A percentile compares a stretch with the other conserved stretches of the same genome.
Conservation (phyloP, 495 filamentous ascomycete genomes). For the Physcia stellaris region DNA sequence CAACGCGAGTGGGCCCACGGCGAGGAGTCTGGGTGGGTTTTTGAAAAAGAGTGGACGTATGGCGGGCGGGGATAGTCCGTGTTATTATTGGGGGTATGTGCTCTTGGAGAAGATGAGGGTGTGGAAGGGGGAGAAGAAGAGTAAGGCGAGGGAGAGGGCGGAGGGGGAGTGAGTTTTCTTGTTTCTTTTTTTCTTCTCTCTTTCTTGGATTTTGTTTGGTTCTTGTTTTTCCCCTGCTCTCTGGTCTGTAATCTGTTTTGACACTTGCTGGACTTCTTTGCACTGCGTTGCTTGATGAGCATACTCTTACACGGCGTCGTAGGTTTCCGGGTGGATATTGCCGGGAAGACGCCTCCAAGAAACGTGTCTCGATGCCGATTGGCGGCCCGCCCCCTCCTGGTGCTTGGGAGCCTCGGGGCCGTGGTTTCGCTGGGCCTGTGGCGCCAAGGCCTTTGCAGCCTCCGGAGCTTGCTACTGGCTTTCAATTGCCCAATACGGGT, state of each 20-base stretch:
- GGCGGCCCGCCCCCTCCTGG: background rate
- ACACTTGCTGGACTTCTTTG: background rate
- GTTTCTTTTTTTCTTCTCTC: background rate
- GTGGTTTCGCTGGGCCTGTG: background rate
- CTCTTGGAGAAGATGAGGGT: constrained; percentile 12
- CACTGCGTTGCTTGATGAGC: background rate
- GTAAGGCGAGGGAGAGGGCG: constrained; percentile 11
- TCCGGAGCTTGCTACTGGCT: too few relatives aligned
- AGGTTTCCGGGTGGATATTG: background rate
- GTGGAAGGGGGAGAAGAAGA: constrained; percentile 12
- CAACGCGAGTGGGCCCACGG: constrained; percentile 6
- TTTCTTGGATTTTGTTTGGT: too few relatives aligned
- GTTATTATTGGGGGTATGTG: constrained; percentile 12
- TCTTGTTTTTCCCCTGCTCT: background rate
- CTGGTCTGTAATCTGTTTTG: background rate
- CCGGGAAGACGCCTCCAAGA: background rate
- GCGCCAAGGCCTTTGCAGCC: too few relatives aligned
- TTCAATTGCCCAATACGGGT: too few relatives aligned
- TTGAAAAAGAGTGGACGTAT: constrained; percentile 12
- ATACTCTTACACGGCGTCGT: background rate
- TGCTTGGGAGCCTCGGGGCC: background rate
- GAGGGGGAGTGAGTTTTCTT: constrained; percentile 9
- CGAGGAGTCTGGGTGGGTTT: constrained; percentile 1
- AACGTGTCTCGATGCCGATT: background rate
- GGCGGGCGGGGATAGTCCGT: constrained; percentile 13